These are phyloP conservation scores for Solanum sparsipilum DNA, from an alignment of 257 asterid species.

Conservation along the genomic window DNA sequence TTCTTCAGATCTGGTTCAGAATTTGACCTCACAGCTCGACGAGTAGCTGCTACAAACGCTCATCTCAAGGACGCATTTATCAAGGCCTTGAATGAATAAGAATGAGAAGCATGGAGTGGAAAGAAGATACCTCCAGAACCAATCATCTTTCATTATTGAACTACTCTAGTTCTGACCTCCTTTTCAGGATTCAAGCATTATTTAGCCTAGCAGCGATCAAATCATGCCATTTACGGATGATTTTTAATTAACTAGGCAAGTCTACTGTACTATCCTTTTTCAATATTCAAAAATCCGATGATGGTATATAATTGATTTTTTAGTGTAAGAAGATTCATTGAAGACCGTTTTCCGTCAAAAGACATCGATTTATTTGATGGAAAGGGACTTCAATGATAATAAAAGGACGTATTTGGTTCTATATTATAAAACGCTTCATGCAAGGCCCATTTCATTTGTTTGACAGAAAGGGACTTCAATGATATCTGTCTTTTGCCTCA, in stretches of 20 bases:
- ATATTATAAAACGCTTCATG: background rate
- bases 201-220: background rate
- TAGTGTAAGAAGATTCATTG: background rate
- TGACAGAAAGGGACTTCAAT: background rate
- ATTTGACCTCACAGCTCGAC: slow-evolving; percentile 60
- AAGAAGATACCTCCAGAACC: background rate
- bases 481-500: background rate
- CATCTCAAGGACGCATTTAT: slow-evolving; percentile 49
- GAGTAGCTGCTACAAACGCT: slow-evolving; percentile 70
- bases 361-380: background rate
- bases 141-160: background rate
- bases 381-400: background rate
- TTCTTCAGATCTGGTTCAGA: slow-evolving; percentile 52
- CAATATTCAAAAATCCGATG: background rate
- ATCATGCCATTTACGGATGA: background rate
- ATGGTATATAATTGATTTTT: background rate
- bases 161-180: background rate
- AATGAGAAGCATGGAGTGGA: slow-evolving; percentile 21
- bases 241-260: background rate
- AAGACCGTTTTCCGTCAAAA: background rate
- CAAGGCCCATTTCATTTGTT: background rate
- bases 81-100: slow-evolving; percentile 45
- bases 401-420: background rate
- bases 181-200: background rate
- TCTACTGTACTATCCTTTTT: background rate